Percentiles rank a stretch among this genome's conserved stretches.
Conservation (phyloP, 345 rosid genomes). For the Hibiscus mutabilis region DNA sequence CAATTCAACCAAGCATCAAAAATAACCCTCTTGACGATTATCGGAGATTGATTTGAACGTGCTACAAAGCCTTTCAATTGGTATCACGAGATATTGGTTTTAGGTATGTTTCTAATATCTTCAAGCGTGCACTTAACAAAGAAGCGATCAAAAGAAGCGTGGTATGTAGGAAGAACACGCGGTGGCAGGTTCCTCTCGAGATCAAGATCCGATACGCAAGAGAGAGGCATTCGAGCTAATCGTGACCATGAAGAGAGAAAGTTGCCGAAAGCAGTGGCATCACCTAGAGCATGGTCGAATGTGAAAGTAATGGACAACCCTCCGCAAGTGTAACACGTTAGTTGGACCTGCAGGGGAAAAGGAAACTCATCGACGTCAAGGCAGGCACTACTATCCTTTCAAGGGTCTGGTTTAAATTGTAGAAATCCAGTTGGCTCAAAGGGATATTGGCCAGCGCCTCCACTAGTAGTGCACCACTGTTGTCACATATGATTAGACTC, state of each 20-base stretch:
- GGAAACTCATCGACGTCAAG: constrained; percentile 22
- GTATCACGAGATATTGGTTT: constrained; percentile 29
- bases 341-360: constrained; percentile 55
- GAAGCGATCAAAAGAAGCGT: constrained; percentile 42
- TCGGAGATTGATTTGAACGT: too few relatives aligned
- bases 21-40: too few relatives aligned
- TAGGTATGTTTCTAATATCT: constrained; percentile 55
- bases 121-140: constrained; percentile 59
- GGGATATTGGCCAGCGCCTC: constrained; percentile 48
- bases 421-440: constrained; percentile 47
- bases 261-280: constrained; percentile 59
- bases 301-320: constrained; percentile 56
- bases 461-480: constrained; percentile 47
- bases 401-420: constrained; percentile 42
- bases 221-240: constrained; percentile 48
- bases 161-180: constrained; percentile 53
- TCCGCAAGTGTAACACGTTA: constrained; percentile 50
- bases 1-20: too few relatives aligned
- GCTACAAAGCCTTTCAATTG: too few relatives aligned
- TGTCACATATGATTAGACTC: constrained; percentile 51
- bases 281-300: constrained; percentile 33
- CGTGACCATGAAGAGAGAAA: constrained; percentile 68
- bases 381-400: constrained; percentile 43
- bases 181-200: constrained; percentile 51
- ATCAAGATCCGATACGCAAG: constrained; percentile 46